Evolutionary conservation across 768 basidiomycete genomes (phyloP), one percentile per base, ranked within the genome.

Genomic region (Leucogyrophana mollusca): DNA sequence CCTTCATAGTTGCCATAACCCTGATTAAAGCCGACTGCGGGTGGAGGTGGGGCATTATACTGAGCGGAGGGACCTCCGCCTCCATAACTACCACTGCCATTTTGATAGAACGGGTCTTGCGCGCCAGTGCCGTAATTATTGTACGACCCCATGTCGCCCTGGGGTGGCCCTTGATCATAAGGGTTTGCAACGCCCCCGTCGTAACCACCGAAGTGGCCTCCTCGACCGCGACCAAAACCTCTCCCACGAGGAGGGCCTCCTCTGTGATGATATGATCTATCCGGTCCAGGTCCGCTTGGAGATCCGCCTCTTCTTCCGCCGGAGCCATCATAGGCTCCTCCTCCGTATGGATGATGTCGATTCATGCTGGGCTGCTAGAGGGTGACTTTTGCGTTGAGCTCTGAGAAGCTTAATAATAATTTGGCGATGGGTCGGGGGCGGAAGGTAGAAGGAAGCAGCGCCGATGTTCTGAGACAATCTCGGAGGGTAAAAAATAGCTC

Each of bases 301-400:
- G 79, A 73, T 47, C 83, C 85, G 39, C 85, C 85, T 62, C 87
- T 80, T 58, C 73, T 68, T 46, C 81, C 75, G 37, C 71, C 67
- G 33, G 73, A 67, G 45, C 72, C 70, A 50, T 88, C 88, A 74
- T 80, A 84, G 60, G 72, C 70, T 54, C 76, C 62, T 50, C 52
- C 76, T 56, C 80, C 79, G 70, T 93, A 93, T 20, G 90, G 90
- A 79, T 92, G 88, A 70, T 91, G 90, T 61, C 90, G 87, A 70
- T 90, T 89, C 90, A 93, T 92, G 65, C 62, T 62, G 61, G 48
- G 34, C 48, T 58, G 55, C 41, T 57, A 55, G 58, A 39, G 43
- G 53, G 43, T 50, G 52, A 40, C 11, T 37, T 50, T 53, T 52
- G 49, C 45, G 61, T 49, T 46, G 46, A n/a, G 49, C 34, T 65